Evolutionary conservation across 768 basidiomycete genomes (phyloP), one percentile per base, ranked within the genome.

Genomic region (Mycena galericulata): DNA sequence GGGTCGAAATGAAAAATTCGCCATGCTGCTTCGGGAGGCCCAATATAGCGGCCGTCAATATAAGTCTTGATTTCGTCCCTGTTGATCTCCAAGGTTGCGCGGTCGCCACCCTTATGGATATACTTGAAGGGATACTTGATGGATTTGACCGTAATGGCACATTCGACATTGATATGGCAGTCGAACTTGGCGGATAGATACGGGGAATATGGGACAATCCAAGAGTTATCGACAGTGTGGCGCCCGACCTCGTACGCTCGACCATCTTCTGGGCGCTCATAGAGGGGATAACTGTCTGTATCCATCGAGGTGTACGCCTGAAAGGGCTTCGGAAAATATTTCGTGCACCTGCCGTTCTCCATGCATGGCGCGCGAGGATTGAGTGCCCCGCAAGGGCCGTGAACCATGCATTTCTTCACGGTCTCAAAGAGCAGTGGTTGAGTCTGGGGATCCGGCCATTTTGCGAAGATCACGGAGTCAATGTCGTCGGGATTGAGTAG

Each of bases 151-250:
- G 63, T 84, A 77, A 41, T 76, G 0, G 73, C 75, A 72, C 76
- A 57, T 56, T 84, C 82, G 3, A 83, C 70, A 65, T 85, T 85
- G 64, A 84, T 82, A 49, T 85, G 82, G 54, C 82, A 83, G 47
- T 77, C 34, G 59, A 78, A 83, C 30, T 75, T 63, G 0, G 71
- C 73, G 26, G 74, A 66, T 0, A 84, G 73, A 20, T 75, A 74
- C 4, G 77, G 79, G n/a, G 66, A 72, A 68, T 84, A 82, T 1
- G 80, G 79, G 8, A 84, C 79, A 9, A 84, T 76, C 74, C 76
- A 68, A 1, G 47, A 62, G 46, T 85, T 84, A 58, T 75, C 66
- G 24, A 77, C 60, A 49, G 40, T 53, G 40, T 51, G 49, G 29
- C 34, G 14, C 8, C 63, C 62, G 43, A 74, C 41, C 15, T 61